A percentile compares a stretch with the other conserved stretches of the same genome.
phyloP scores from a whole-genome alignment of 2,329 filamentous ascomycete species.

The Pyrenophora seminiperda region DNA sequence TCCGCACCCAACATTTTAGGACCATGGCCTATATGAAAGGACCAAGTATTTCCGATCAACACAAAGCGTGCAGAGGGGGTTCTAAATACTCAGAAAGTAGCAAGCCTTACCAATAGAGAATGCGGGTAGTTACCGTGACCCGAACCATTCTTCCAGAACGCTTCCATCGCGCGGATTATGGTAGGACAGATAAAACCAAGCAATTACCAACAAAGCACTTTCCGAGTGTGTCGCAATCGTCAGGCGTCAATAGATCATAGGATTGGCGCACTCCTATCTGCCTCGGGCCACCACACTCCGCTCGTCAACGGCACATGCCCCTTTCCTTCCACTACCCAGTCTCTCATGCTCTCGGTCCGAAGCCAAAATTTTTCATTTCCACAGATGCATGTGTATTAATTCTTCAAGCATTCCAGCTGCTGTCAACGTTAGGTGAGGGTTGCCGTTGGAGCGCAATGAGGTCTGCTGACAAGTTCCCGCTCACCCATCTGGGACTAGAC shows the following conservation, averaged over 20 bases:
- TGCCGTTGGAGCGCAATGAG: not conserved
- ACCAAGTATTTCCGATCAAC: too few relatives aligned
- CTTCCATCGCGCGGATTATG: too few relatives aligned
- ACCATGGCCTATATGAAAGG: too few relatives aligned
- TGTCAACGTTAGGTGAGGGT: not conserved
- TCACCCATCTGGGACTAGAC: not conserved
- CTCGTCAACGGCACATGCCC: not conserved
- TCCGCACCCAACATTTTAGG: too few relatives aligned
- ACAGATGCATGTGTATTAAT: not conserved
- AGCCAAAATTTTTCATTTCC: not conserved
- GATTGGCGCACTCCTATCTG: not conserved
- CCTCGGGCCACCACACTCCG: constrained; percentile 2
- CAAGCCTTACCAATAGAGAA: too few relatives aligned
- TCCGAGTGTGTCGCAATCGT: not conserved
- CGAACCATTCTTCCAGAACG: too few relatives aligned
- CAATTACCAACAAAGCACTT: not conserved
- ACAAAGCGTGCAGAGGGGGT: too few relatives aligned
- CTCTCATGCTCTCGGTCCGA: constrained; percentile 5
- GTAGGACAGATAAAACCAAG: too few relatives aligned
- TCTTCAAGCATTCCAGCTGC: not conserved
- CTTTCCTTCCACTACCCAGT: not conserved
- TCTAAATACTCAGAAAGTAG: too few relatives aligned
- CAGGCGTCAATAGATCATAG: not conserved
- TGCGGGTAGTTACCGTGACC: not conserved
- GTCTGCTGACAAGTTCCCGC: not conserved